phyloP scores from a whole-genome alignment of 805 yeast species.

The Metschnikowia peoriensis region DNA sequence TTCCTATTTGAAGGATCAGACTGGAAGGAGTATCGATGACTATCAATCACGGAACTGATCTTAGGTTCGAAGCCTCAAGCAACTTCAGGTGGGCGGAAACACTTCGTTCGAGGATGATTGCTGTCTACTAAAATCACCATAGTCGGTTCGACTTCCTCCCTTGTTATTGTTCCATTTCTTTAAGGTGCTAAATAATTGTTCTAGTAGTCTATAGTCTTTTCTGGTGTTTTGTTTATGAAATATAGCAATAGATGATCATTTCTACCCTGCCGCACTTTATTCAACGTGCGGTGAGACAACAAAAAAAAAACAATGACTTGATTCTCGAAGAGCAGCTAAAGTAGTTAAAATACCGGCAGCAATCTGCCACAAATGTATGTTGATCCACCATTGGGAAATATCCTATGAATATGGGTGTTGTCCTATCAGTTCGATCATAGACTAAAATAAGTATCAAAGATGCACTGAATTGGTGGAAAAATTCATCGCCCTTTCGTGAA shows the following conservation, averaged over 20 bases:
- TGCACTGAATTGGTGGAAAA: constrained; percentile 22
- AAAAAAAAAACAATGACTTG: too few relatives aligned
- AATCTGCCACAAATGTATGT: constrained; percentile 4
- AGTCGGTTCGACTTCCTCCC: too few relatives aligned
- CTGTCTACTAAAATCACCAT: background rate
- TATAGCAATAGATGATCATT: too few relatives aligned
- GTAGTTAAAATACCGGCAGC: background rate
- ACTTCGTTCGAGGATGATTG: background rate
- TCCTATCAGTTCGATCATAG: constrained; percentile 8
- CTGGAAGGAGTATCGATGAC: constrained; percentile 30
- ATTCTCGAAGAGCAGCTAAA: too few relatives aligned
- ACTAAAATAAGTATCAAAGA: constrained; percentile 21
- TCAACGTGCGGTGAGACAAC: background rate
- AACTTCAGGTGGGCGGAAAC: background rate
- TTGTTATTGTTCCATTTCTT: too few relatives aligned
- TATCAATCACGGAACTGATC: constrained; percentile 7
- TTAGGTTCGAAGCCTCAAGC: too few relatives aligned
- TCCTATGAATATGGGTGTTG: background rate
- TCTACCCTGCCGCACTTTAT: too few relatives aligned
- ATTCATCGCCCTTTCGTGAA: constrained; percentile 24
- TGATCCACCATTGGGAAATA: constrained; percentile 2
- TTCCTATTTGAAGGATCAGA: constrained; percentile 8
- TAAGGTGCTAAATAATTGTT: too few relatives aligned
- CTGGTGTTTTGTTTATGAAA: too few relatives aligned
- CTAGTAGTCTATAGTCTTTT: too few relatives aligned